Percentiles rank a stretch among this genome's conserved stretches.
Evolutionary conservation across 148 eudicot species (phyloP).

Genomic region (Beta vulgaris): DNA sequence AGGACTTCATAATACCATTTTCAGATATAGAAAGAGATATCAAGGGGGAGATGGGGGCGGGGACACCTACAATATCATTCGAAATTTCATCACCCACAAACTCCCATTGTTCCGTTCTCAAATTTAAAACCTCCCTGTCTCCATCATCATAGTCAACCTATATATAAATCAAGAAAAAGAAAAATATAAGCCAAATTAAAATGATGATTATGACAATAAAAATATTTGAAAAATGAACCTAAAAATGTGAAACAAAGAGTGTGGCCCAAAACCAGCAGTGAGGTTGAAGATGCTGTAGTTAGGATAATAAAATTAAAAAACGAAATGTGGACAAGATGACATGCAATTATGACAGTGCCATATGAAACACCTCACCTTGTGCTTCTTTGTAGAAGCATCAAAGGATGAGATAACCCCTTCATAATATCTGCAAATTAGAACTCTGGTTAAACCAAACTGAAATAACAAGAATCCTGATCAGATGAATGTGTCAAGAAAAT

Average conservation of each 20-base stretch:
- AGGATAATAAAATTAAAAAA: not conserved
- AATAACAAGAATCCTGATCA: not conserved
- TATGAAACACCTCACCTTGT: conserved; percentile 43
- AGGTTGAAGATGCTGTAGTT: not conserved
- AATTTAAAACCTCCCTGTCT: conserved; percentile 52
- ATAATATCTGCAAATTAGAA: conserved; percentile 50
- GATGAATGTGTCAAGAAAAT: not conserved
- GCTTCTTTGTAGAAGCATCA: conserved; percentile 44
- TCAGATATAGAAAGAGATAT: not conserved
- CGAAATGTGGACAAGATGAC: not conserved
- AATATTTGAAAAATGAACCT: not conserved
- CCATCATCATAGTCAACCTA: conserved; percentile 55
- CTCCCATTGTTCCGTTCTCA: conserved; percentile 44
- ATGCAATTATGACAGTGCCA: too few relatives aligned
- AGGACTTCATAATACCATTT: not conserved
- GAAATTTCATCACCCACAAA: conserved; percentile 30
- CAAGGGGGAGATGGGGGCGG: not conserved
- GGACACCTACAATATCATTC: conserved; percentile 32
- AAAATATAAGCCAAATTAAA: not conserved
- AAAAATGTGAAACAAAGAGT: not conserved
- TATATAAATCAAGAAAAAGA: not conserved
- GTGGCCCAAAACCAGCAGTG: not conserved
- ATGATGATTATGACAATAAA: not conserved
- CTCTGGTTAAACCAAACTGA: conserved; percentile 1
- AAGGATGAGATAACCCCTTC: conserved; percentile 51